Base-by-base conservation (phyloP, 257 asterid genomes). In the Solanum medicagineum region DNA sequence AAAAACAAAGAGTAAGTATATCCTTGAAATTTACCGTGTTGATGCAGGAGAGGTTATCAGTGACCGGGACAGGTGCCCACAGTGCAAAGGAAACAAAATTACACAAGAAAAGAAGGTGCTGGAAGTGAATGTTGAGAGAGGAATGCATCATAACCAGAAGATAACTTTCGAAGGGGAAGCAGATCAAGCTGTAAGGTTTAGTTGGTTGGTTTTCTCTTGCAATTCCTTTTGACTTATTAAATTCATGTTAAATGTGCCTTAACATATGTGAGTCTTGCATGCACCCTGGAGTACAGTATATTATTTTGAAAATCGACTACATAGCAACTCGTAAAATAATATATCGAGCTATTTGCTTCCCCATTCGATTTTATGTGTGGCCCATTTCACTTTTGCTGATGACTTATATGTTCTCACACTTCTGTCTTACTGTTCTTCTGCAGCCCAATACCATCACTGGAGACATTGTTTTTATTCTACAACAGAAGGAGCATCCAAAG, bases 81-180 rank as follows among this genome's bases (percentile, higher is more conserved):
- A 85, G 81, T 91, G 93, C 88, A 89, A 88, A 63, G 91, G 92
- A 47, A 80, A 84, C 65, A 91, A 91, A 87, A 84, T 89, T 86
- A 10, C 80, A n/a, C 86, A 11, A 56, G 89, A 83, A 87, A 89
- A 87, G 85, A 89, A 88, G 83, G 89, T 84, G 74, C 71, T 91
- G n/a, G 90, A 91, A 85, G 93, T 91, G 57, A 83, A 75, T 44
- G 85, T 91, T 8, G 91, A 91, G 85, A 88, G 88, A 83, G 93
- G 93, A 68, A 88, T 91, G 93, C 84, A 86, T 14, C 86, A 91
- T 81, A 80, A 81, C 62, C 87, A 88, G 81, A 85, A 84, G 87
- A 88, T 91, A 59, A 85, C 84, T 36, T 91, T 86, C 70, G 47
- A 83, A 8, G 92, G 91, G 70, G 90, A 89, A 86, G 87, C 93